A percentile compares a stretch with the other conserved stretches of the same genome.
Evolutionary conservation across 257 asterid genomes (phyloP).

Genomic region (Fraxinus cuspidata): DNA sequence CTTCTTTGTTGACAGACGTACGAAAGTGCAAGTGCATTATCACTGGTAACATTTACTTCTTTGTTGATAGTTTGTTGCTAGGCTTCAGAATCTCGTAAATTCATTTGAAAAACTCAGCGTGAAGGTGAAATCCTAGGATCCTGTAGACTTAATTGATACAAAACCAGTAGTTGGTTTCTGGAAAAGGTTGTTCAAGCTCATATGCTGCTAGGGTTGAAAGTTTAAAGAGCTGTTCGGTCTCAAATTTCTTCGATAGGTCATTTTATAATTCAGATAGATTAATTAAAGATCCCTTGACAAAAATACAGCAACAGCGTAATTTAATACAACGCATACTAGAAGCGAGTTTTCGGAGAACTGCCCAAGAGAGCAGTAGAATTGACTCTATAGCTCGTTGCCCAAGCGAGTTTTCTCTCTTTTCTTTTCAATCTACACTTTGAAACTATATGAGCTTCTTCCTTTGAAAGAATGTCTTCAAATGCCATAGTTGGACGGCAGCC

Average conservation of each 20-base stretch:
- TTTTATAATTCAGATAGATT: too few species aligned
- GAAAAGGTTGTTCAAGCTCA: too few species aligned
- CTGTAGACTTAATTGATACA: slow-evolving; percentile 30
- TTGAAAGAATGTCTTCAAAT: slow-evolving; percentile 34
- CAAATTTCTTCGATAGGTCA: too few species aligned
- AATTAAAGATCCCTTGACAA: too few species aligned
- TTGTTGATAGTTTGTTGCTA: slow-evolving; percentile 35
- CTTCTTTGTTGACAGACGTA: too few species aligned
- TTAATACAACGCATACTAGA: background rate
- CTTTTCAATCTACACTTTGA: background rate
- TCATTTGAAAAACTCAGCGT: slow-evolving; percentile 62
- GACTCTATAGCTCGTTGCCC: background rate
- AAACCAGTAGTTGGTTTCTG: too few species aligned
- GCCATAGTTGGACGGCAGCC: slow-evolving; percentile 39
- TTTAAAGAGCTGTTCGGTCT: too few species aligned
- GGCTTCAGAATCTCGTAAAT: slow-evolving; percentile 35
- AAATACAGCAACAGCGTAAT: background rate
- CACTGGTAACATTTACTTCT: slow-evolving; percentile 71
- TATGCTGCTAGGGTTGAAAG: too few species aligned
- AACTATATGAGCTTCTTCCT: slow-evolving; percentile 34
- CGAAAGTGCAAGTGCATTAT: slow-evolving; percentile 66
- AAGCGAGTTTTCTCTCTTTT: too few species aligned
- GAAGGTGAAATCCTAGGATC: slow-evolving; percentile 59
- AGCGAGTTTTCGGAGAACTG: background rate
- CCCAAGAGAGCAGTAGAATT: background rate